Evolutionary conservation across 2,329 filamentous ascomycete species (phyloP).

Genomic region (Aureobasidium namibiae): DNA sequence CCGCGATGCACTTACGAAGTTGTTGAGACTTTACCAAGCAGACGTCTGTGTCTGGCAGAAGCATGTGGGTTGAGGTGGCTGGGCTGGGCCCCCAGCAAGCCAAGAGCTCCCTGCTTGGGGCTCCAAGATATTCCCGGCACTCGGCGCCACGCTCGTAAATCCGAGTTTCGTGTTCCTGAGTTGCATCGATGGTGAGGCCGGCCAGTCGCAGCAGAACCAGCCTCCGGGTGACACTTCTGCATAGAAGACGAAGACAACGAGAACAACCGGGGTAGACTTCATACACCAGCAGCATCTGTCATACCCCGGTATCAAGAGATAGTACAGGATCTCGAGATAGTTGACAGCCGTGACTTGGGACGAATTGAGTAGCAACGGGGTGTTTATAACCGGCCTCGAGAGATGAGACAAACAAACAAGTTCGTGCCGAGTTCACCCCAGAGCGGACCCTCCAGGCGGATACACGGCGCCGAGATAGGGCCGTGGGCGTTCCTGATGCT

Average conservation of each 20-base stretch:
- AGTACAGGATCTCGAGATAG: not conserved
- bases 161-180: not conserved
- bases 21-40: not conserved
- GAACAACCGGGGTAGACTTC: not conserved
- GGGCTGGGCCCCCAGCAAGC: conserved; percentile 10
- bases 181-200: not conserved
- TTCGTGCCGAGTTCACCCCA: not conserved
- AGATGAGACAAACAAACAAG: conserved; percentile 12
- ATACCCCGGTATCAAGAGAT: not conserved
- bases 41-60: not conserved
- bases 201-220: not conserved
- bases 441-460: not conserved
- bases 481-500: not conserved
- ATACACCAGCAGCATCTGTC: not conserved
- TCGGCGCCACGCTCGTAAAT: not conserved
- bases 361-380: not conserved
- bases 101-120: conserved; percentile 10
- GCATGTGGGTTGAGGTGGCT: conserved; percentile 7
- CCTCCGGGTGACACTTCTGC: not conserved
- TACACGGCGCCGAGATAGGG: conserved; percentile 9
- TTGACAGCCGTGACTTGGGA: not conserved
- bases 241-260: not conserved
- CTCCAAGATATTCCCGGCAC: conserved; percentile 8
- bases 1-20: not conserved
- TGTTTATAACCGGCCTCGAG: not conserved